Percentiles rank a stretch among this genome's conserved stretches.
Conservation (phyloP, 1,139 yeast species). For the Debaryomyces subglobosus region DNA sequence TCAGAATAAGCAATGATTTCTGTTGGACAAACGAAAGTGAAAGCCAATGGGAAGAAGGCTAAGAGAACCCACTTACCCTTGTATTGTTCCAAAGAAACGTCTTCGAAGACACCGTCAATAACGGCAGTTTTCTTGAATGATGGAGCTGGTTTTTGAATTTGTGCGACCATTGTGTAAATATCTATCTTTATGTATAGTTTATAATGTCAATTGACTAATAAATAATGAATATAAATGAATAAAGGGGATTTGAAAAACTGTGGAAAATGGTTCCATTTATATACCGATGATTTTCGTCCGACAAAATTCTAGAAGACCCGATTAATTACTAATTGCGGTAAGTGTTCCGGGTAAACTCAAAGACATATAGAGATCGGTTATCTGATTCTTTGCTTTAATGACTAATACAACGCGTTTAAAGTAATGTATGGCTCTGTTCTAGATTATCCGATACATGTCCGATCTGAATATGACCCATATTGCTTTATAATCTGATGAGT, state of each 20-base stretch:
- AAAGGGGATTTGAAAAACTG: not conserved
- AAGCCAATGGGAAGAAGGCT: constrained; percentile 97
- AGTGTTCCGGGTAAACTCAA: constrained; percentile 8
- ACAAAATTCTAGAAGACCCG: constrained; percentile 19
- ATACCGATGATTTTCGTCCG: constrained; percentile 5
- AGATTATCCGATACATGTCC: not conserved
- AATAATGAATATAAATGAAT: not conserved
- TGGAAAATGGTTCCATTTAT: constrained; percentile 7
- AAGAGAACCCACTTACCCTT: constrained; percentile 97
- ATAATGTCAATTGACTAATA: constrained; percentile 3
- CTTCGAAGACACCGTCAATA: constrained; percentile 93
- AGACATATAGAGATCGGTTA: not conserved
- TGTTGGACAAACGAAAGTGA: constrained; percentile 99
- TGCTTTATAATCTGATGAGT: not conserved
- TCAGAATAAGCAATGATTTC: constrained; percentile 98
- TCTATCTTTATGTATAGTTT: not conserved
- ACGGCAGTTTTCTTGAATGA: constrained; percentile 95
- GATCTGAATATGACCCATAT: not conserved
- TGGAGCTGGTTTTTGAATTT: constrained; percentile 95
- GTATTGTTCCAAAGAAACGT: constrained; percentile 89
- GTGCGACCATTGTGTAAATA: constrained; percentile 70
- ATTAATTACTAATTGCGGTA: constrained; percentile 18
- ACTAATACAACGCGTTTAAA: not conserved
- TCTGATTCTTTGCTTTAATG: not conserved
- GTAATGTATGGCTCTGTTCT: not conserved